Base-by-base conservation (phyloP, 306 rosid species). In the Pachyrhizus erosus region DNA sequence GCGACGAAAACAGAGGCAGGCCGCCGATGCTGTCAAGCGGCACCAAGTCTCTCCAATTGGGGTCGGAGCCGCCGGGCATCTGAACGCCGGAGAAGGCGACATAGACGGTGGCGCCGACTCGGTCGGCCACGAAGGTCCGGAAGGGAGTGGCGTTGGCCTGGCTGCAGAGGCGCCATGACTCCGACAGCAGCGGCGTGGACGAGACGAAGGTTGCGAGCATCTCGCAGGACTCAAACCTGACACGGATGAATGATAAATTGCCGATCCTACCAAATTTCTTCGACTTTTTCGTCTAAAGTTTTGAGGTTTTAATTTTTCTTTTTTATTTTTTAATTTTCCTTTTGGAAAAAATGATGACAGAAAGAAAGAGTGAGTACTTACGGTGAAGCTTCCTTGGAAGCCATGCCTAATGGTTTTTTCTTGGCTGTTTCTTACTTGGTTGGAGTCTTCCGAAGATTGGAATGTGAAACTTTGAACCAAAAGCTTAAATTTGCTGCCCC, bases 191-290 rank as follows among this genome's bases (percentile, higher is more conserved):
- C 2, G 92, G 98, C 34, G 93, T 95, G 2, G 97, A 91, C 2
- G 87, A 84, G 84, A 95, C 17, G 29, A 93, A 85, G 5, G 88
- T 86, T 0, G 98, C 94, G 40, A 91, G 73, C 90, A 85, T 85
- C 91, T 93, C 97, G 74, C 96, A 87, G 31, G 86, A 86, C 88
- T 95, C 98, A 80, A 95, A 93, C 86, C 97, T 91, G 80, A 7
- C 0, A 27, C 11, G 13, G 46, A 14, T 33, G 10, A 67, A 67
- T 67, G 13, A 66, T 31, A 0, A 24, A 37, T 37, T 34, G n/a
- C n/a, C 13, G 14, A 51, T 12, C 12, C 3, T 1, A 8, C 14
- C 37, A 0, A 66, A 66, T 66, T 66, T 49, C 3, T 66, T 66
- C 7, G 81, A 71, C 1, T 10, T 52, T 52, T 78, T 79, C 76